Evolutionary conservation across 225 moss, liverwort and hornwort species (phyloP), one percentile per base, ranked within the genome.

Genomic region (Sphagnum tenellum): DNA sequence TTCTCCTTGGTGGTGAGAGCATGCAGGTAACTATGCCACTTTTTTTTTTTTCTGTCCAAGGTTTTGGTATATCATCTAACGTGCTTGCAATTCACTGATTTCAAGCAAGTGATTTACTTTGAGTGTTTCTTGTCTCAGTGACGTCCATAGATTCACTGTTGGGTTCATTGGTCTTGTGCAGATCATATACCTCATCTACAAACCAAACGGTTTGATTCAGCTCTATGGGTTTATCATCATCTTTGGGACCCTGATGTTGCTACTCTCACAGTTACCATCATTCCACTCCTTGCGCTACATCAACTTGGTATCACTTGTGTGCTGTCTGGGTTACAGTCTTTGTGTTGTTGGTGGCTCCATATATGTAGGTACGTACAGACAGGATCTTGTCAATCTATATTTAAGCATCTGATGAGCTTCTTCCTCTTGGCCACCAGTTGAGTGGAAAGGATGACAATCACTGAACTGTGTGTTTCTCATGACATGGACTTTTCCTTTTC

Each of bases 271-370:
- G 56, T 75, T 86, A 61, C 82, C 86, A 4, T 86, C 86, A n/a
- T 86, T 86, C 59, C 86, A 86, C 64, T 86, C 82, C 4, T 68
- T 86, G 61, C 82, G 86, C 59, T 82, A 82, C 50, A 71, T 86
- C 75, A 86, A 82, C 64, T 55, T 86, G 12, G 68, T 68, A 13
- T 82, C 82, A n/a, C 58, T 79, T 68, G 8, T 86, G 8, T 69
- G 72, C 65, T 77, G 79, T 56, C 74, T 86, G 74, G 79, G 79
- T 66, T 86, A 74, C 70, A 68, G 81, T 58, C 54, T 77, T 47
- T 79, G 82, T 77, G 86, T 79, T 45, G 65, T 82, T 47, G 86
- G 79, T 56, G 86, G 73, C 13, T 86, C 79, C 76, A 74, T 86
- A 63, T 86, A 86, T 63, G 82, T 74, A 77, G 86, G 86, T 86